Base-by-base conservation (phyloP, 345 rosid genomes). In the Erucastrum elatum region DNA sequence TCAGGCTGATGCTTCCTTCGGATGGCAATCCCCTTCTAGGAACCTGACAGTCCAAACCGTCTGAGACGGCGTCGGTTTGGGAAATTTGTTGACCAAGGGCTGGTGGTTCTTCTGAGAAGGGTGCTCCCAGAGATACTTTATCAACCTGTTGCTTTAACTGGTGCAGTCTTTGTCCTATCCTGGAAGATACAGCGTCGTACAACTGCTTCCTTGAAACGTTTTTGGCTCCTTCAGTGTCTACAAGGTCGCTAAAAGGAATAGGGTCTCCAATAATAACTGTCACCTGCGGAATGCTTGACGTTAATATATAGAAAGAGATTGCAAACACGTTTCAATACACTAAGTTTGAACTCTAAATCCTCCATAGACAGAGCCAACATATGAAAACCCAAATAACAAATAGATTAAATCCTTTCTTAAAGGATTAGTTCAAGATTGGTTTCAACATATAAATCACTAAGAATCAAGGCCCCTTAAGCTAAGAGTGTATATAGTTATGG, bases 241-340 rank as follows among this genome's bases (percentile, higher is more conserved):
- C 59, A 79, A 95, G 75, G 79, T 93, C 99, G 44, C 88, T 89
- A 29, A 95, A 91, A 49, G 65, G 83, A 63, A 95, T 93, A 1
- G 98, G 99, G 55, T 93, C 94, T 1, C 99, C 97, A 6, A 95
- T 83, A 63, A 95, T 84, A 67, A 93, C 97, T 0, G 97, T 93
- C 46, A 95, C 99, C 99, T 95, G 68, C 70, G 70, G 70, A 58
- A 66, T 25, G 16, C 12, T 64, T 16, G 1, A 56, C 13, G 41
- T 53, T 16, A 61, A 4, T 53, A 6, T 21, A 33, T n/a, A 13
- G 67, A 9, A 11, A 30, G 4, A 44, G n/a, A 69, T 3, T 59
- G 25, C 41, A 58, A 58, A 60, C 64, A 60, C 15, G 34, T 60
- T 60, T 59, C 64, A 59, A 10, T 26, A 59, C 15, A 59, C 15